Base-by-base conservation (phyloP, 768 basidiomycete species). In the Serpula lacrymans region DNA sequence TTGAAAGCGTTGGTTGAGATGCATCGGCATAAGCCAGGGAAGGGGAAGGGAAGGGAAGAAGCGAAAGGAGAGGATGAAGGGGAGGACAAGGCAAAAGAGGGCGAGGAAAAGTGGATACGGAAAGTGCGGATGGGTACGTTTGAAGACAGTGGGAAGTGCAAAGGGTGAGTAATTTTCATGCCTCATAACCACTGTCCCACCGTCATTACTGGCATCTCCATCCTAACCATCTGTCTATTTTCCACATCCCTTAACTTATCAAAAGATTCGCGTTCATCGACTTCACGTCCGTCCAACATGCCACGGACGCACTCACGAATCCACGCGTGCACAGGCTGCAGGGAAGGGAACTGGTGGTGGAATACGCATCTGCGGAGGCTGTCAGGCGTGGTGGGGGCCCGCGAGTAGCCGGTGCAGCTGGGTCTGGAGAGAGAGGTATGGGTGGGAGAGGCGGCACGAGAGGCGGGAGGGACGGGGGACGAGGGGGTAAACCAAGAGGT, bases 71-170 rank as follows among this genome's bases (percentile, higher is more conserved):
- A 42, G n/a, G 61, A 53, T 3, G 62, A 43, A 29, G 58, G 58
- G 39, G 40, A 40, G 34, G 34, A 44, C 29, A 51, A 24, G 26
- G 38, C 24, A 6, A 48, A 55, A 18, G 39, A 14, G 8, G 43
- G 42, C 10, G 52, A 51, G 10, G 74, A 76, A 33, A 57, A 60
- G 17, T 80, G 80, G 81, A 75, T 84, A 67, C 74, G 87, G 46
- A 91, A 91, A 57, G 68, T 99, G 21, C 80, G 95, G 5, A 76
- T 99, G 77, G 93, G 92, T 4, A 94, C 93, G 13, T 99, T 99
- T 50, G 92, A 97, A 59, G 95, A 99, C 61, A 88, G 80, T 35
- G 96, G 95, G 7, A 64, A 78, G 39, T 98, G 95, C 67, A 99
- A 98, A 73, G 95, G 95, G 95, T 96, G 55, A 43, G 74, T 68